Base-by-base conservation (phyloP, 2,329 filamentous ascomycete genomes). In the Talaromyces pinophilus region DNA sequence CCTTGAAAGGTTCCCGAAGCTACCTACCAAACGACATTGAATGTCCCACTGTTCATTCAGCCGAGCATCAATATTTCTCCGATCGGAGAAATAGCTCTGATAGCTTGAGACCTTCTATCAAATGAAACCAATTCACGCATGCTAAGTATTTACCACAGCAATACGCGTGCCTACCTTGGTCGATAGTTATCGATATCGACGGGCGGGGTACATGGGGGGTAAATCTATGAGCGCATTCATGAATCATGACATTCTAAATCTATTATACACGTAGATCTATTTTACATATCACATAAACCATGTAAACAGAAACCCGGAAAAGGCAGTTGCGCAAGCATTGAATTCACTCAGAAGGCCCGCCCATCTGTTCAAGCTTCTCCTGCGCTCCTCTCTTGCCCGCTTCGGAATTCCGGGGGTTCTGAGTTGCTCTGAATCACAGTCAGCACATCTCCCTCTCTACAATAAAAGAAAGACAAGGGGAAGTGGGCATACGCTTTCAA, bases 381-480 rank as follows among this genome's bases (percentile, higher is more conserved):
- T 69, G 38, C 1, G 73, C 73, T 48, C 73, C 65, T n/a, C 70
- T 15, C 67, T 76, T 75, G 40, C 71, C 71, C 28, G 68, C 66
- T 8, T 71, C 64, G 0, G 72, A 73, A 15, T 71, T 66, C 4
- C 71, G 69, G 10, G 71, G 70, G n/a, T 71, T 72, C 28, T 68
- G 64, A 1, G 67, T 50, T 1, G 67, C 62, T 10, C 72, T 72
- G 28, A 35, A 19, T 19, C 19, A 35, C 42, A 22, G 38, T 60
- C n/a, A 60, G 33, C 10, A 42, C 17, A 10, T 19, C 3, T 30
- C 30, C 3, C 30, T 33, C 4, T 33, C 30, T 28, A 54, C 4
- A 8, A 15, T 22, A 44, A 48, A 30, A 59, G 42, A 25, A n/a
- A 28, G 28, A 8, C 3, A 10, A 59, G 35, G 40, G 42, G 5